These are phyloP conservation scores for Monilinia vaccinii-corymbosi DNA, from an alignment of 2,329 filamentous ascomycete species.

Conservation along the genomic window DNA sequence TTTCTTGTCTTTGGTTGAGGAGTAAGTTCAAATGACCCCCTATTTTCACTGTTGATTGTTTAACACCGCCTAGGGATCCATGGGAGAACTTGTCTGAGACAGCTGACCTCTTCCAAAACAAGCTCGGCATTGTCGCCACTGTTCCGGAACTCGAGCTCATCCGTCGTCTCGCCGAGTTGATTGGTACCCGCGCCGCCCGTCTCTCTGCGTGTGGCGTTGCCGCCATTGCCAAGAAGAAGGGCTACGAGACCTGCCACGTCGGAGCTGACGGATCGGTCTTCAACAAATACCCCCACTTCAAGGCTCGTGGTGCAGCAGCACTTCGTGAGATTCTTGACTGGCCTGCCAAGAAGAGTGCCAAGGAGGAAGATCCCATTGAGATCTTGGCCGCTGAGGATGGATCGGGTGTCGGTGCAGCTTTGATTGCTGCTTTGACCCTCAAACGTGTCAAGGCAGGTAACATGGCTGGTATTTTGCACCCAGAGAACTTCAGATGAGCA, in stretches of 20 bases:
- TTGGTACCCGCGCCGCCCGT: conserved; percentile 87
- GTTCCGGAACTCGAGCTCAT: conserved; percentile 80
- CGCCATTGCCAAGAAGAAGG: conserved; percentile 95
- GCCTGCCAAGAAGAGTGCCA: conserved; percentile 58
- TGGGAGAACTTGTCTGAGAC: conserved; percentile 94
- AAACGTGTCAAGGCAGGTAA: conserved; percentile 57
- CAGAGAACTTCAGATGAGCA: conserved; percentile 46
- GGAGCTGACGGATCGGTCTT: conserved; percentile 96
- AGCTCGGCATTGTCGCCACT: conserved; percentile 61
- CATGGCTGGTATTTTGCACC: conserved; percentile 53
- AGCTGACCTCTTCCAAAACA: conserved; percentile 67
- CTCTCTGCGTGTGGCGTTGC: conserved; percentile 91
- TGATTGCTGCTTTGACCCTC: conserved; percentile 72
- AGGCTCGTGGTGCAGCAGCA: conserved; percentile 79
- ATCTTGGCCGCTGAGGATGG: conserved; percentile 89
- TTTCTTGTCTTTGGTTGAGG: conserved; percentile 87
- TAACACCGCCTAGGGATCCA: conserved; percentile 55
- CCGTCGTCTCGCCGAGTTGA: conserved; percentile 82
- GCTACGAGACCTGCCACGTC: conserved; percentile 78
- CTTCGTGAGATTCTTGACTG: conserved; percentile 94
- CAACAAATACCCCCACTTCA: conserved; percentile 99
- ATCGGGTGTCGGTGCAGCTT: conserved; percentile 88
- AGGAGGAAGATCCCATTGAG: conserved; percentile 79
- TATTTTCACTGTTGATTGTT: conserved; percentile 11
- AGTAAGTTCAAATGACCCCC: conserved; percentile 42